Evolutionary conservation across 2,329 filamentous ascomycete genomes (phyloP).

Genomic region (Colletotrichum caudatum): DNA sequence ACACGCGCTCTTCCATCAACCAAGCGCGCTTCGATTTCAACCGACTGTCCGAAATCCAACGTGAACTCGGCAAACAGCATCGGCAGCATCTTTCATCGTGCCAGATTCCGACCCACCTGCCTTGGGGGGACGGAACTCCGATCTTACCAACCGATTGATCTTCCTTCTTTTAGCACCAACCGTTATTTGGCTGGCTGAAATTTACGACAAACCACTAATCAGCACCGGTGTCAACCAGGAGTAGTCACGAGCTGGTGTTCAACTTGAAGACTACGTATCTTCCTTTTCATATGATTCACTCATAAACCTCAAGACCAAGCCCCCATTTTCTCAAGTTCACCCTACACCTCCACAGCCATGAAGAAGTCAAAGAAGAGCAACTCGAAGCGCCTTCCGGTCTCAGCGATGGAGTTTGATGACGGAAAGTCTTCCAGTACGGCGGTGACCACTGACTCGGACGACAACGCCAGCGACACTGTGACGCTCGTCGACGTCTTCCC

Average conservation of each 20-base stretch:
- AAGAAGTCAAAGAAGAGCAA: conserved; percentile 16
- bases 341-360: conserved; percentile 2
- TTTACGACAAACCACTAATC: too few relatives aligned
- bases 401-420: neutral
- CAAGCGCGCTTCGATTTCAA: neutral
- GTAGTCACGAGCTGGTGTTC: neutral
- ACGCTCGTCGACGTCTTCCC: conserved; percentile 32
- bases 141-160: neutral
- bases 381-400: neutral
- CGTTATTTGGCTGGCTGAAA: neutral
- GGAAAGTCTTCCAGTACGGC: conserved; percentile 15
- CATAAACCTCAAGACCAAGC: neutral
- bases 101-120: neutral
- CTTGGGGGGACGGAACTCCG: neutral
- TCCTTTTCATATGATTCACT: neutral
- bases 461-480: conserved; percentile 20
- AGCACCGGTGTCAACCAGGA: neutral
- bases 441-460: conserved; percentile 21
- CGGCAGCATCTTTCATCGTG: neutral
- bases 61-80: neutral
- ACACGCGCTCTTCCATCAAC: neutral
- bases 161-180: neutral
- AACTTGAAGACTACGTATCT: neutral
- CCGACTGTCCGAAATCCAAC: neutral
- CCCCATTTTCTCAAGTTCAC: neutral